Conservation (phyloP, 169 alveolate species). For the Cryptosporidium tyzzeri region DNA sequence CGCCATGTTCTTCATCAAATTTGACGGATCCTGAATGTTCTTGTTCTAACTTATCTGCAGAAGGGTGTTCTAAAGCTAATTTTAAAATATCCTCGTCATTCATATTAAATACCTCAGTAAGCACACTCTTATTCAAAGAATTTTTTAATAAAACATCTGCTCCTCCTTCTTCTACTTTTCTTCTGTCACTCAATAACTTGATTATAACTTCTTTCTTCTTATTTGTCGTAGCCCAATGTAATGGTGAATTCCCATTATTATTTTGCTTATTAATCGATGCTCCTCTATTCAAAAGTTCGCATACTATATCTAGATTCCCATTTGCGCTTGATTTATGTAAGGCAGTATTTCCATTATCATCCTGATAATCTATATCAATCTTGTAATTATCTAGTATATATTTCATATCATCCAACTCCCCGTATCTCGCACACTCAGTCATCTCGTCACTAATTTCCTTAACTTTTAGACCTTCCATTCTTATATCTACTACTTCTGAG, state of each 20-base stretch:
- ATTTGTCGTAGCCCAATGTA: conserved; percentile 71
- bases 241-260: conserved; percentile 58
- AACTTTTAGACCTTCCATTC: conserved; percentile 23
- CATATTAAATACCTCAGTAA: conserved; percentile 66
- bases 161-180: conserved; percentile 41
- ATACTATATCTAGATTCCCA: conserved; percentile 48
- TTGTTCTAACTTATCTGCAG: conserved; percentile 52
- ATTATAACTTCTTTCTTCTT: conserved; percentile 38
- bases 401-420: conserved; percentile 59
- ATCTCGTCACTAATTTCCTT: conserved; percentile 61
- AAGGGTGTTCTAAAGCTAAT: conserved; percentile 45
- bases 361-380: conserved; percentile 48
- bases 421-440: conserved; percentile 74
- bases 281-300: conserved; percentile 24
- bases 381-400: conserved; percentile 17
- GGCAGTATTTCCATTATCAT: conserved; percentile 63
- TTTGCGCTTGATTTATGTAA: conserved; percentile 71
- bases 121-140: conserved; percentile 32
- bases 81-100: conserved; percentile 33
- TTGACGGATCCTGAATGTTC: conserved; percentile 23
- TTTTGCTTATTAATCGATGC: conserved; percentile 57
- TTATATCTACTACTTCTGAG: not conserved
- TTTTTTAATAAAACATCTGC: conserved; percentile 62
- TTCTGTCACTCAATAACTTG: conserved; percentile 14
- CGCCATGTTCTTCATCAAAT: conserved; percentile 10